A percentile compares a stretch with the other conserved stretches of the same genome.
These are phyloP conservation scores for Monilinia laxa DNA, from an alignment of 2,329 filamentous ascomycete genomes.

Conservation along the genomic window DNA sequence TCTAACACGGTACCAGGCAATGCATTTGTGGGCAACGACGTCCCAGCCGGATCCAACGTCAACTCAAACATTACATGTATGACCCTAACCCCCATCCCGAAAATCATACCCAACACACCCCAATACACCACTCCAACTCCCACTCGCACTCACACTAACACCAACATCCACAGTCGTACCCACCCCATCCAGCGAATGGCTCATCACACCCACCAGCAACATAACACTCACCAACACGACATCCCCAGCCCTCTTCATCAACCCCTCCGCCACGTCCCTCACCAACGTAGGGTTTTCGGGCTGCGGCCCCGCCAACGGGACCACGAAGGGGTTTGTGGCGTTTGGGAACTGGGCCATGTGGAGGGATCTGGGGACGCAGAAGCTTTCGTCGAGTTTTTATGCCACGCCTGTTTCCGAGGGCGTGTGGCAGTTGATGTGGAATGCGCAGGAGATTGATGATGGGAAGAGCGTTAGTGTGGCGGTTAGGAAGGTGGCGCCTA, in stretches of 20 bases:
- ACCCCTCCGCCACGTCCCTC: neutral
- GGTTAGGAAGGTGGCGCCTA: constrained; percentile 11
- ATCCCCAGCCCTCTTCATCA: neutral
- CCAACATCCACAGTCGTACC: neutral
- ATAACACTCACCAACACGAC: neutral
- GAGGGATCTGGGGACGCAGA: neutral
- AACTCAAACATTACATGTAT: constrained; percentile 20
- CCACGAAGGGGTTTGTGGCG: neutral
- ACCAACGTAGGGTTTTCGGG: constrained; percentile 11
- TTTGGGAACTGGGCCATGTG: constrained; percentile 19
- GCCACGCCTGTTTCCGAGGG: constrained; percentile 3
- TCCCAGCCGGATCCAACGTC: constrained; percentile 1
- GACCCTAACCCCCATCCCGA: neutral
- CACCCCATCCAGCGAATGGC: constrained; percentile 5
- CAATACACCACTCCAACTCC: too few relatives aligned
- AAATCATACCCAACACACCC: neutral
- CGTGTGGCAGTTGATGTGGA: constrained; percentile 17
- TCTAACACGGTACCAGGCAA: constrained; percentile 7
- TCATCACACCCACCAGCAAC: constrained; percentile 2
- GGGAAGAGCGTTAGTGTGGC: constrained; percentile 15
- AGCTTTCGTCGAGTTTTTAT: constrained; percentile 11
- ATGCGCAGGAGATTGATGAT: constrained; percentile 14
- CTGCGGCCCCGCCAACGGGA: neutral
- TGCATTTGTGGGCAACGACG: constrained; percentile 10
- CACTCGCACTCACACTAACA: neutral